A percentile compares a stretch with the other conserved stretches of the same genome.
phyloP scores from a whole-genome alignment of 2,329 filamentous ascomycete genomes.

The Epichloe hybrida region DNA sequence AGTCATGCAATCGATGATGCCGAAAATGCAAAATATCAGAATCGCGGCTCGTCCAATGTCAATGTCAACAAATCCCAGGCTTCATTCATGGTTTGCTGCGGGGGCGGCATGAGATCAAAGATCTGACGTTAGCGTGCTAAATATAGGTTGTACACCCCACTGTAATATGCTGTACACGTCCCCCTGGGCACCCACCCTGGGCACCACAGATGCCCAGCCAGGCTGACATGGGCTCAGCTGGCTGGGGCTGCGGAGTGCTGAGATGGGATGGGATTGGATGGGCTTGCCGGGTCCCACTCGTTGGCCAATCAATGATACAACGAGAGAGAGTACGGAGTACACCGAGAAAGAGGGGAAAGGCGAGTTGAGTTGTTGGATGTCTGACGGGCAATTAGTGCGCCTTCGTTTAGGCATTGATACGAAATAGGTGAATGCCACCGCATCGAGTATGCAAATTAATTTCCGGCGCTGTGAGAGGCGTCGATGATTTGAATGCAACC shows the following conservation, averaged over 20 bases:
- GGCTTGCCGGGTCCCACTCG: not conserved
- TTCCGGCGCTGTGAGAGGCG: too few species aligned
- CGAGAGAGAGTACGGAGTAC: too few species aligned
- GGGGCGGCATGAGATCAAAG: not conserved
- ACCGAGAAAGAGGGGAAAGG: too few species aligned
- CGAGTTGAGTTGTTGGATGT: not conserved
- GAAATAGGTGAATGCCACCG: not conserved
- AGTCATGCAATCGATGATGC: too few species aligned
- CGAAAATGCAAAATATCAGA: too few species aligned
- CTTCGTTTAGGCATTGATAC: not conserved
- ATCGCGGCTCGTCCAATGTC: too few species aligned
- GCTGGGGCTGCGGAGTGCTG: not conserved
- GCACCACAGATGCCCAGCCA: not conserved
- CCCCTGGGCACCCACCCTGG: too few species aligned
- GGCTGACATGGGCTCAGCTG: not conserved
- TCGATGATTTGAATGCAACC: too few species aligned
- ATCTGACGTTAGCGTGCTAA: not conserved
- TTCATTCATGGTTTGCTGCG: not conserved
- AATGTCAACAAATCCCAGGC: too few species aligned
- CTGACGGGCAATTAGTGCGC: not conserved
- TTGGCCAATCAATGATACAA: not conserved
- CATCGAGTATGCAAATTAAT: not conserved
- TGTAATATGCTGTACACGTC: too few species aligned
- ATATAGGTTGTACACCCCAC: not conserved
- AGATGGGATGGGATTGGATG: not conserved